Conservation (phyloP, 768 basidiomycete genomes). For the Amanita polypyramis region DNA sequence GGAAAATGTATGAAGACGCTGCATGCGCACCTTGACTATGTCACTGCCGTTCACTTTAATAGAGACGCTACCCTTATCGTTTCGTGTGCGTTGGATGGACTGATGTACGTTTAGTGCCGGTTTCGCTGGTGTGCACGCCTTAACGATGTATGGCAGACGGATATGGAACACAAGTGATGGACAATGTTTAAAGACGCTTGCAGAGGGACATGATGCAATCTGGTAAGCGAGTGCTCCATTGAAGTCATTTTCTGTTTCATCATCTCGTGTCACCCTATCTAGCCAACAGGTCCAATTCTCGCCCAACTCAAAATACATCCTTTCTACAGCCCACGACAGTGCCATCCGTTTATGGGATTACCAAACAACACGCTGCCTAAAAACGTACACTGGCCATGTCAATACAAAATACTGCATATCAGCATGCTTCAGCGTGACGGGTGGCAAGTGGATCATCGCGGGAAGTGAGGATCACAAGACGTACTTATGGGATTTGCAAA, state of each 20-base stretch:
- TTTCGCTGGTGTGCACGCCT: neutral
- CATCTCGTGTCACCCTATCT: neutral
- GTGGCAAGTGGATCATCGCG: constrained; percentile 82
- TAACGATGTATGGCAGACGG: constrained; percentile 43
- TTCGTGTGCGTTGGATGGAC: constrained; percentile 84
- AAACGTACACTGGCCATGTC: constrained; percentile 78
- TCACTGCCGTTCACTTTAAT: constrained; percentile 93
- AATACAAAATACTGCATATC: constrained; percentile 82
- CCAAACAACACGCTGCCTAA: constrained; percentile 80
- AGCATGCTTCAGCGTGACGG: constrained; percentile 76
- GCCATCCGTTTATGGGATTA: constrained; percentile 95
- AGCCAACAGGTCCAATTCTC: constrained; percentile 92
- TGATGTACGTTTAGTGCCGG: constrained; percentile 56
- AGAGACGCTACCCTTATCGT: constrained; percentile 85
- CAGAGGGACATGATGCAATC: constrained; percentile 79
- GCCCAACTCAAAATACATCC: constrained; percentile 89
- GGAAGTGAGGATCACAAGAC: constrained; percentile 88
- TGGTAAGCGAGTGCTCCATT: constrained; percentile 35
- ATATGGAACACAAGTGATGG: constrained; percentile 92
- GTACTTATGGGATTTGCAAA: constrained; percentile 88
- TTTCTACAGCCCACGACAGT: constrained; percentile 89
- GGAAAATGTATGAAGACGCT: constrained; percentile 81
- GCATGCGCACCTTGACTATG: constrained; percentile 90
- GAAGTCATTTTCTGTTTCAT: neutral
- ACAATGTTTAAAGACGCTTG: constrained; percentile 93